Evolutionary conservation across 2,329 filamentous ascomycete genomes (phyloP).

Genomic region (Zasmidium citrigriseum): DNA sequence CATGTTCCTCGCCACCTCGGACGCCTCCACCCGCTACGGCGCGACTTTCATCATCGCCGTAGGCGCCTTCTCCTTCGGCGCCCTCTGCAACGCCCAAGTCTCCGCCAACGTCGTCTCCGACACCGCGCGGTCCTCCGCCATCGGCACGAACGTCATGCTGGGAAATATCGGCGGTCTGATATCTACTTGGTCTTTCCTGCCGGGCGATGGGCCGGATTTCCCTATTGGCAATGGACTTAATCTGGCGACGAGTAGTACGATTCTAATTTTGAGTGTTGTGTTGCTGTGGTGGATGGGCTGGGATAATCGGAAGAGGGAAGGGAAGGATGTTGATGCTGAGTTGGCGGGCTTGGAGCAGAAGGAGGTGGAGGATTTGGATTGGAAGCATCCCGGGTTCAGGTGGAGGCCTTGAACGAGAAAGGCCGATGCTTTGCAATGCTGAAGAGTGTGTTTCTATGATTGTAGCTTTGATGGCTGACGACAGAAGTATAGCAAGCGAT

Average conservation of each 20-base stretch:
- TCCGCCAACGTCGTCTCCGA: conserved; percentile 72
- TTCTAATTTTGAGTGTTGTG: conserved; percentile 52
- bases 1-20: conserved; percentile 64
- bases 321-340: conserved; percentile 57
- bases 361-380: conserved; percentile 63
- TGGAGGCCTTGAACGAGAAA: conserved; percentile 53
- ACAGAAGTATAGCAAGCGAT: too few relatives aligned
- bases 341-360: conserved; percentile 55
- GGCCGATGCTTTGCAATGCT: too few relatives aligned
- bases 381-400: conserved; percentile 65
- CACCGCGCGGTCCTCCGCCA: conserved; percentile 66
- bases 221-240: conserved; percentile 73
- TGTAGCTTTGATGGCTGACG: too few relatives aligned
- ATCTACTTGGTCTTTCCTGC: conserved; percentile 43
- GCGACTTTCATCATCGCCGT: conserved; percentile 70
- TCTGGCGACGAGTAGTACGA: conserved; percentile 60
- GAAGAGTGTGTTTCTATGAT: too few relatives aligned
- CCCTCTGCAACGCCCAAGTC: conserved; percentile 67
- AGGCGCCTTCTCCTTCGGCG: conserved; percentile 64
- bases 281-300: conserved; percentile 62
- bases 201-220: conserved; percentile 65
- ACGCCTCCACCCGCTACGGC: conserved; percentile 61
- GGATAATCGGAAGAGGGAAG: conserved; percentile 62
- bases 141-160: conserved; percentile 69
- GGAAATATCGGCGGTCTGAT: conserved; percentile 65